phyloP scores from a whole-genome alignment of 495 filamentous ascomycete species.

The Aspergillus haitiensis region DNA sequence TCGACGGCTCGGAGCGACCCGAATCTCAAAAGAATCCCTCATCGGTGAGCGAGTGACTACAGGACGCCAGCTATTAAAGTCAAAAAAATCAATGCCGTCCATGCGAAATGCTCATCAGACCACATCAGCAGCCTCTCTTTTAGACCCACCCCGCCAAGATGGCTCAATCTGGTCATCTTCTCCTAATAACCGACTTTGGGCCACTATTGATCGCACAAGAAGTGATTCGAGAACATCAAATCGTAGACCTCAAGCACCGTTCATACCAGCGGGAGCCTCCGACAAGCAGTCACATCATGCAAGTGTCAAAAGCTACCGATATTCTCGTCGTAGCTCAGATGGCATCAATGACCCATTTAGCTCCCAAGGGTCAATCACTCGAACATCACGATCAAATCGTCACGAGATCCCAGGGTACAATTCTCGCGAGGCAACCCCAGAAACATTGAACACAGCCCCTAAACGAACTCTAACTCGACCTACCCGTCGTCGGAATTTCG shows the following conservation, averaged over 20 bases:
- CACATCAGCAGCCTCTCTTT: constrained; percentile 37
- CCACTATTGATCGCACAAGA: constrained; percentile 63
- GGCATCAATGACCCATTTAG: constrained; percentile 51
- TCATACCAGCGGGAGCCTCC: constrained; percentile 76
- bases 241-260: constrained; percentile 68
- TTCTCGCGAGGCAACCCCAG: constrained; percentile 43
- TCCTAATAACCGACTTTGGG: constrained; percentile 62
- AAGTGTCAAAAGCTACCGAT: constrained; percentile 65
- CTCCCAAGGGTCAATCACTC: constrained; percentile 50
- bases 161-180: constrained; percentile 42
- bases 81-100: constrained; percentile 85
- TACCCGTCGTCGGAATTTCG: constrained; percentile 73
- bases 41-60: constrained; percentile 65
- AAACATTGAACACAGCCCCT: constrained; percentile 47
- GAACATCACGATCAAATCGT: constrained; percentile 48
- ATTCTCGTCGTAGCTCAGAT: constrained; percentile 73
- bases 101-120: constrained; percentile 57
- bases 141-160: constrained; percentile 43
- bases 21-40: constrained; percentile 53
- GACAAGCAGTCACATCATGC: constrained; percentile 77
- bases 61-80: constrained; percentile 69
- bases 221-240: constrained; percentile 54
- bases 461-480: constrained; percentile 74
- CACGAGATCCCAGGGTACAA: constrained; percentile 46
- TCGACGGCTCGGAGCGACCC: constrained; percentile 58